Evolutionary conservation across 306 rosid genomes (phyloP), one percentile per base, ranked within the genome.

Genomic region (Luffa aegyptiaca): DNA sequence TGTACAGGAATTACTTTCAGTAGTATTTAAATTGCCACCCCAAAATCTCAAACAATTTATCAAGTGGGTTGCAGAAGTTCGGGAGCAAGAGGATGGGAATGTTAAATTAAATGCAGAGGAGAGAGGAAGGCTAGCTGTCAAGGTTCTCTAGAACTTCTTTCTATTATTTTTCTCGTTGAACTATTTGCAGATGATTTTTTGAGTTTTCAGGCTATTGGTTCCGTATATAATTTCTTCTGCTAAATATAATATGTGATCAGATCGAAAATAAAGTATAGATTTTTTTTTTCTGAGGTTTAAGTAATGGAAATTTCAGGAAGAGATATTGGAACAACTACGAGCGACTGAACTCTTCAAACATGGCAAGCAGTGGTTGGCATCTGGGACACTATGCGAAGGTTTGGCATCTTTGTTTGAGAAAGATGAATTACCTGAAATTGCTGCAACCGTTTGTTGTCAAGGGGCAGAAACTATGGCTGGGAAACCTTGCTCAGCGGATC

Each of bases 51-150:
- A 90, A 72, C 87, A 84, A 57, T 89, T 92, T 61, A 84, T 94
- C 72, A 87, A 89, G 69, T 94, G 98, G 98, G 79, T 94, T 85
- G 97, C 96, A 18, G 98, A 94, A 86, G 97, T 94, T 78, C 96
- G 98, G 56, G 89, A 90, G 80, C 93, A 86, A 87, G 98, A 92
- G 89, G 91, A 91, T 76, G 93, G 98, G 70, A 88, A 66, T 84
- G 86, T 85, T 78, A 80, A 85, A 20, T 68, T 94, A 86, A 92
- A 91, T 49, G 90, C 84, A 73, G 98, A 94, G 84, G 98, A 94
- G 86, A 92, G 49, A 77, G 95, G 93, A 86, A 89, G 94, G 82
- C 89, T 90, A 4, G 90, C 92, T 62, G 81, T 94, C 81, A 92
- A 94, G 97, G 98, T 94, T 58, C 81, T 63, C 49, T 65, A 9